Evolutionary conservation across 768 basidiomycete species (phyloP).

Genomic region (Wakefieldia striispora): DNA sequence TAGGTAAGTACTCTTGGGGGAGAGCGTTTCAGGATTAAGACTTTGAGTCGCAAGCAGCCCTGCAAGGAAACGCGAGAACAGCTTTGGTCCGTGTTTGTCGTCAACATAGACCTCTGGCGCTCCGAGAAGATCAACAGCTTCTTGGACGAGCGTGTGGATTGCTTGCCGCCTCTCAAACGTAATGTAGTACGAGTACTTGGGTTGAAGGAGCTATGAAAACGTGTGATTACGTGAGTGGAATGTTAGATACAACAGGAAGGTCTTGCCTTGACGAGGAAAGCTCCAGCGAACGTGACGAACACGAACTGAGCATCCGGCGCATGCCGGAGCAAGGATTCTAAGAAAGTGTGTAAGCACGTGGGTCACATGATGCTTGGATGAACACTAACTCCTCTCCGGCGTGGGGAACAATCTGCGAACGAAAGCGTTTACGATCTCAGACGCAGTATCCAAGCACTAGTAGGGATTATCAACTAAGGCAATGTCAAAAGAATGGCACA

Average conservation of each 20-base stretch:
- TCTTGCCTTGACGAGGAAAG: conserved; percentile 67
- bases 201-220: conserved; percentile 64
- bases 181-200: conserved; percentile 64
- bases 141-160: conserved; percentile 62
- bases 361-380: not conserved
- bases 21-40: conserved; percentile 24
- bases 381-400: conserved; percentile 48
- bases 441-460: conserved; percentile 67
- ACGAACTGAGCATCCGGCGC: conserved; percentile 80
- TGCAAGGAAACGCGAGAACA: conserved; percentile 77
- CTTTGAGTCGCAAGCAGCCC: conserved; percentile 64
- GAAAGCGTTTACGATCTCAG: conserved; percentile 61
- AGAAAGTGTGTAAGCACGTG: conserved; percentile 2
- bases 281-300: conserved; percentile 76
- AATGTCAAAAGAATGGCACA: not conserved
- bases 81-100: conserved; percentile 75
- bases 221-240: not conserved
- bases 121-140: conserved; percentile 63
- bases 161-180: conserved; percentile 55
- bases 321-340: conserved; percentile 60
- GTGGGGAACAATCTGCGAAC: conserved; percentile 54
- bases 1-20: conserved; percentile 1
- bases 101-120: conserved; percentile 75
- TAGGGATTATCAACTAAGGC: not conserved
- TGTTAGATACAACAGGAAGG: not conserved